Evolutionary conservation across 2,329 filamentous ascomycete species (phyloP).

Genomic region (Cladosporium cucumerinum): DNA sequence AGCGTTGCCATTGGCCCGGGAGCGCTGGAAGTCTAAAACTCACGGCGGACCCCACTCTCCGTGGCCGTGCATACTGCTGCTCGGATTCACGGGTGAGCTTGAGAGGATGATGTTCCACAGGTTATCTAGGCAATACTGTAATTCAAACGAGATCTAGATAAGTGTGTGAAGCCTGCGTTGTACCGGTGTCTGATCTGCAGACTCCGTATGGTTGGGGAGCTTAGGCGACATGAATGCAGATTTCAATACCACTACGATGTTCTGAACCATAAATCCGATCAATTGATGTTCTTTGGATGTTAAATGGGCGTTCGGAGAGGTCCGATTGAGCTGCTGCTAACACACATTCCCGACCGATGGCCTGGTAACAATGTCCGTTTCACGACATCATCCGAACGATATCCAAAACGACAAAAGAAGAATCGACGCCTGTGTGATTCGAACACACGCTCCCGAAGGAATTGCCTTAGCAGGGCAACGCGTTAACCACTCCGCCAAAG

Average conservation of each 20-base stretch:
- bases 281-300: background rate
- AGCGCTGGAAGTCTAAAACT: background rate
- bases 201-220: background rate
- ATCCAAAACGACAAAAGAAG: background rate
- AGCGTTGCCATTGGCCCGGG: background rate
- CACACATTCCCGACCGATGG: background rate
- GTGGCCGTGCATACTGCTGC: background rate
- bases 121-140: background rate
- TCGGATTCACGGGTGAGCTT: background rate
- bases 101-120: background rate
- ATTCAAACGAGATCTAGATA: background rate
- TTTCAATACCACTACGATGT: background rate
- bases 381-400: background rate
- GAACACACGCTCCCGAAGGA: constrained; percentile 34
- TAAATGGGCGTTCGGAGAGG: background rate
- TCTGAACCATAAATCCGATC: background rate
- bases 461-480: background rate
- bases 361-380: background rate
- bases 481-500: background rate
- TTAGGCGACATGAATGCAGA: background rate
- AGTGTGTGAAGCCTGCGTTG: background rate
- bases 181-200: background rate
- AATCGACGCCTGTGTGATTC: constrained; percentile 39
- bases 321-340: background rate
- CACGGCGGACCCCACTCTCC: background rate